These are phyloP conservation scores for Vitis hybrid DNA, from an alignment of 177 flowering plant species.

Conservation along the genomic window DNA sequence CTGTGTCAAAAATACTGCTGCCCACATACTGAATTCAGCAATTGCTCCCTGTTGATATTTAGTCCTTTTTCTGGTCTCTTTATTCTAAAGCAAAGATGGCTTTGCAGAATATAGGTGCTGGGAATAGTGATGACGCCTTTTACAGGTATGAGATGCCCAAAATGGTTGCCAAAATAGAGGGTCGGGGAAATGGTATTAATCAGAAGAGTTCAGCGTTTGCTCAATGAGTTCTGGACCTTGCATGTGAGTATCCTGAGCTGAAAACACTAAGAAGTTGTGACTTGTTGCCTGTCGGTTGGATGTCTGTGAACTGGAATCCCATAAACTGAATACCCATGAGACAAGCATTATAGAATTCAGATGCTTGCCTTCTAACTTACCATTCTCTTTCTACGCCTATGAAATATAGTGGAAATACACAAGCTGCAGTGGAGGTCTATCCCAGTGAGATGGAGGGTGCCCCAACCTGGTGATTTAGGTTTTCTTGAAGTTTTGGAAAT, in stretches of 20 bases:
- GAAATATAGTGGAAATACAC: constrained; percentile 21
- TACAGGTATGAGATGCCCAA: constrained; percentile 19
- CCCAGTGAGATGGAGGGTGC: constrained; percentile 23
- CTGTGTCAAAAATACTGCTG: neutral
- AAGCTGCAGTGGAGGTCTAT: constrained; percentile 17
- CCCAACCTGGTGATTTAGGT: neutral
- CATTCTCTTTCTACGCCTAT: constrained; percentile 46
- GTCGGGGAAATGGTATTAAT: constrained; percentile 16
- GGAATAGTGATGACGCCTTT: constrained; percentile 19
- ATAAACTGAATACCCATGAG: constrained; percentile 49
- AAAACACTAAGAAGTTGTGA: constrained; percentile 42
- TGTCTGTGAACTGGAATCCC: constrained; percentile 61
- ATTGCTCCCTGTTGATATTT: constrained; percentile 4
- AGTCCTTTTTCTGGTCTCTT: neutral
- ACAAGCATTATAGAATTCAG: constrained; percentile 40
- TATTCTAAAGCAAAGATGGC: constrained; percentile 1
- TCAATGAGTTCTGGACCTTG: constrained; percentile 22
- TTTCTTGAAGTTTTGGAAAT: no score
- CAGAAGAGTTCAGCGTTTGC: no score
- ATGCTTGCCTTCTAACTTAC: constrained; percentile 47
- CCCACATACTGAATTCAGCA: neutral
- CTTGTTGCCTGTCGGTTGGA: constrained; percentile 51
- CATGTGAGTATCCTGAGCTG: constrained; percentile 32
- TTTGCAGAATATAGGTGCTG: constrained; percentile 17
- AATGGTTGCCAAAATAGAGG: constrained; percentile 18